Evolutionary conservation across 768 basidiomycete species (phyloP), one percentile per base, ranked within the genome.

Genomic region (Tylopilus sp.): DNA sequence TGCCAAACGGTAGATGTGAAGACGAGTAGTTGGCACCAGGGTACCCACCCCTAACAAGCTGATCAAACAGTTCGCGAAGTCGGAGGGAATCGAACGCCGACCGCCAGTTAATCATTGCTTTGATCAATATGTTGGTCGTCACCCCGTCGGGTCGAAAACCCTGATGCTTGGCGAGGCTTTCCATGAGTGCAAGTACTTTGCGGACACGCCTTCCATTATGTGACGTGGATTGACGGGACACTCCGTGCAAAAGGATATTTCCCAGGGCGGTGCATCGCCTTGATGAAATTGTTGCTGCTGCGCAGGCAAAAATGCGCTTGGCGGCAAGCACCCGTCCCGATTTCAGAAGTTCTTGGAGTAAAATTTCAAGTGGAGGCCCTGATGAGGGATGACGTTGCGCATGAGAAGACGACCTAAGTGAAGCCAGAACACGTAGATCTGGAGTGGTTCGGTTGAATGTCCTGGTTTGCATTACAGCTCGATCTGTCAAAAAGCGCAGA

Each of bases 111-210:
- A 92, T 66, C 56, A 85, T 71, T 9, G 76, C 78, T 63, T 84
- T 84, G 54, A 89, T 53, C 40, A 91, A 47, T 43, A 90, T 80
- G 61, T 92, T 91, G 50, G 80, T 71, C 6, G 90, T 90, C 34
- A 86, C 73, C 11, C 84, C 76, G 64, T 92, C 88, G 10, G 84
- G 81, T 12, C 63, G 63, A 63, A 90, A 87, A 8, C 69, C 75
- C 33, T 76, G 74, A 40, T 72, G 62, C 44, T 67, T 59, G 40
- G 72, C 64, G 28, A 90, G 75, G 13, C 71, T 55, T 31, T 74
- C 65, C 48, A 82, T 73, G 28, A 75, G 67, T 6, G 62, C 64
- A 19, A 72, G 50, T 25, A 78, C 58, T 54, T 72, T 73, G 24
- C 76, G 73, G n/a, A 84, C 69, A 13, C 78, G 69, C 42, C 76